Evolutionary conservation across 2,329 filamentous ascomycete species (phyloP).

Genomic region (Sporothrix sp.): DNA sequence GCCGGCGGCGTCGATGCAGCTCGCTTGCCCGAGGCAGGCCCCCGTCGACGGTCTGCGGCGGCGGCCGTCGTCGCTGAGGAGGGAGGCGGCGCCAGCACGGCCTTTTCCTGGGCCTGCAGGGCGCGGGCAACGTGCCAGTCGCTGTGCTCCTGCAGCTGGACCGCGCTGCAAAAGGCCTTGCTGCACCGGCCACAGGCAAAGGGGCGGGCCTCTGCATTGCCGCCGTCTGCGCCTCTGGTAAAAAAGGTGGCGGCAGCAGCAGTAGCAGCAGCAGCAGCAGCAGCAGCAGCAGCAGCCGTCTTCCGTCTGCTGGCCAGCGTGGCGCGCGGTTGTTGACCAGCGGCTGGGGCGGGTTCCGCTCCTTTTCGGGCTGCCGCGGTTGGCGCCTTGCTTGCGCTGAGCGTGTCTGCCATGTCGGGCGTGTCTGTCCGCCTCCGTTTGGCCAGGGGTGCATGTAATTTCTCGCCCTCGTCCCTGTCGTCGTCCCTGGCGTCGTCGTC

Average conservation of each 20-base stretch:
- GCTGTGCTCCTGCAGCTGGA: constrained; percentile 63
- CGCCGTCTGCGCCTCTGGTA: neutral
- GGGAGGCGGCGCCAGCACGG: neutral
- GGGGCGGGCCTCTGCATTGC: neutral
- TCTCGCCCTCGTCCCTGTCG: neutral
- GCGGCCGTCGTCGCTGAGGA: neutral
- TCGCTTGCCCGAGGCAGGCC: neutral
- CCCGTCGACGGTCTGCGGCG: neutral
- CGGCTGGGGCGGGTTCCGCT: neutral
- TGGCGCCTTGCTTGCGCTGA: neutral
- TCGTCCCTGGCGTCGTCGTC: neutral
- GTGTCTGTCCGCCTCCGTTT: constrained; percentile 11
- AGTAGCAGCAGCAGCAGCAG: neutral
- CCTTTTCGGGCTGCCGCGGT: neutral
- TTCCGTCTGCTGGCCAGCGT: constrained; percentile 7
- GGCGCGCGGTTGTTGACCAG: constrained; percentile 11
- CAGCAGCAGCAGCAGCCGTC: neutral
- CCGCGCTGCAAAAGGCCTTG: constrained; percentile 43
- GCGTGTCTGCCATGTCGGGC: neutral
- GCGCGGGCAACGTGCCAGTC: constrained; percentile 95
- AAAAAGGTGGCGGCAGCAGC: neutral
- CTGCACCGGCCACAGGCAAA: constrained; percentile 56
- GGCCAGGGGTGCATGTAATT: neutral
- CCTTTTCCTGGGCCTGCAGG: constrained; percentile 50
- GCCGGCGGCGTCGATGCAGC: neutral